Evolutionary conservation across 306 rosid genomes (phyloP), one percentile per base, ranked within the genome.

Genomic region (Luffa aegyptiaca): DNA sequence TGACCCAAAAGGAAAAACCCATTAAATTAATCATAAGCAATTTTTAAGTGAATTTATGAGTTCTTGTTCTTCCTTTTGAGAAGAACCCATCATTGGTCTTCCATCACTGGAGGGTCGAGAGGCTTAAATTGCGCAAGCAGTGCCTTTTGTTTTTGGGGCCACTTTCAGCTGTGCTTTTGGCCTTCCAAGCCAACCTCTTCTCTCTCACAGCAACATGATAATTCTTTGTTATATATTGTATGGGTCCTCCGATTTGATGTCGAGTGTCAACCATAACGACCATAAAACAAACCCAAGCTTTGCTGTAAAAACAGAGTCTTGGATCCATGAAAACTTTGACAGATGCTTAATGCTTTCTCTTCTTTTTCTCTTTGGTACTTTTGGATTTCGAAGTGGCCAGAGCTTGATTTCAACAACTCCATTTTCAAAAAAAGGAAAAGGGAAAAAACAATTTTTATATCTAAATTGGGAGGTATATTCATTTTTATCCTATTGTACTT

Each of bases 121-220:
- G 70, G 81, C 81, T 78, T 78, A 16, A 78, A 78, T 78, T 78
- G 72, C 80, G 71, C 80, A 20, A 77, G 70, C 57, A 20, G 3
- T 21, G 61, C 62, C 33, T 21, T 75, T 31, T 11, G 69, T 16
- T 64, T 2, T 6, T 65, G 72, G 72, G 72, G 72, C 72, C 72
- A 65, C 72, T 21, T 1, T 21, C 2, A 35, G 72, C 48, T 44
- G 39, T 65, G 72, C 21, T 36, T 64, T 64, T 21, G 11, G 39
- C 42, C 44, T 5, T 55, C 13, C 44, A 12, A 64, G 14, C 20
- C 71, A 42, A 36, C 6, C 45, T 26, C 31, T 26, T 26, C 31
- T 26, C 10, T 65, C 45, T 36, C n/a, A 20, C 26, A 59, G 17
- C 46, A 65, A n/a, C 63, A 20, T 57, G 12, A 57, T 56, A 56